Evolutionary conservation across 2,329 filamentous ascomycete species (phyloP).

Genomic region (Apiospora pterosperma): DNA sequence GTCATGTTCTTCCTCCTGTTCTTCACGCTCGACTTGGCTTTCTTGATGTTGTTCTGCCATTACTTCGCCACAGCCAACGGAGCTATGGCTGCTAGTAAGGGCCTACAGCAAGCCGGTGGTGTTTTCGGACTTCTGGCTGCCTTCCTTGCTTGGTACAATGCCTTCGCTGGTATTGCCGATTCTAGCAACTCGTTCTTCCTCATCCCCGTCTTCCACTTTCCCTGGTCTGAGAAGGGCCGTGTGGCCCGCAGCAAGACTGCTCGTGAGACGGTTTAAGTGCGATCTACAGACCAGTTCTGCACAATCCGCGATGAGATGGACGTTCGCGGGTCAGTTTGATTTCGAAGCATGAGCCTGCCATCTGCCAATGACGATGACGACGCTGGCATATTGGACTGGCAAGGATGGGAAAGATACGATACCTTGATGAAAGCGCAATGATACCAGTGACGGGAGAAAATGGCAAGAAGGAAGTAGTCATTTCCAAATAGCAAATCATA

Average conservation of each 20-base stretch:
- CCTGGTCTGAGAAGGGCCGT: slow-evolving; percentile 80
- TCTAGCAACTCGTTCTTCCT: slow-evolving; percentile 84
- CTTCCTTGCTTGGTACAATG: slow-evolving; percentile 85
- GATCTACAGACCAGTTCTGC: neutral
- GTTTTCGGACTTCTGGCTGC: slow-evolving; percentile 77
- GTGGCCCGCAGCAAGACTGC: slow-evolving; percentile 49
- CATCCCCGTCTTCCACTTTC: slow-evolving; percentile 90
- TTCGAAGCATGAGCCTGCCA: neutral
- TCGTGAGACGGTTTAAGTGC: neutral
- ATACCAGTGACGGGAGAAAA: neutral
- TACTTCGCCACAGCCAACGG: slow-evolving; percentile 56
- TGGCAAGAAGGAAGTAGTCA: neutral
- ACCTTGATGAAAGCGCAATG: neutral
- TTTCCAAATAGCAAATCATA: neutral
- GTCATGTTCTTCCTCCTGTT: slow-evolving; percentile 77
- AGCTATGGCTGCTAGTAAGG: slow-evolving; percentile 38
- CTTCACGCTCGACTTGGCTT: slow-evolving; percentile 72
- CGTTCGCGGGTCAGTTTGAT: neutral
- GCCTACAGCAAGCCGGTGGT: slow-evolving; percentile 67
- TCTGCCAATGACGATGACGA: neutral
- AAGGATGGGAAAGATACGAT: neutral
- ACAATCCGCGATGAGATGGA: neutral
- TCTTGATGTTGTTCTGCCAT: slow-evolving; percentile 66
- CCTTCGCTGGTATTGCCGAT: slow-evolving; percentile 77
- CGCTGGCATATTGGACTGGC: neutral